These are phyloP conservation scores for Xylaria sp. DNA, from an alignment of 2,329 filamentous ascomycete genomes.

Conservation along the genomic window DNA sequence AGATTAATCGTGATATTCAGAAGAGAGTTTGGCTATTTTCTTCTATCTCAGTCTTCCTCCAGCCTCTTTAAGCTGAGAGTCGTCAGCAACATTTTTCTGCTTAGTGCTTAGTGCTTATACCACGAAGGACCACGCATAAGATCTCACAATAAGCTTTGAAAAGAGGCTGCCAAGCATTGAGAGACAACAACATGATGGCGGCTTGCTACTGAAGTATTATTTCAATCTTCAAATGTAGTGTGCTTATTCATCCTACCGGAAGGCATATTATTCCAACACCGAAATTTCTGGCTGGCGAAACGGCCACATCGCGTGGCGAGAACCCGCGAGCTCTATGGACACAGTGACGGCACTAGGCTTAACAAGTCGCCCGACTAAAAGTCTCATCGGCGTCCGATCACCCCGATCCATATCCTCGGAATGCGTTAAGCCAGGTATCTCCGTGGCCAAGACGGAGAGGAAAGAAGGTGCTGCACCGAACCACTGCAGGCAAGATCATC, in stretches of 20 bases:
- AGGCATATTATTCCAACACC: not conserved
- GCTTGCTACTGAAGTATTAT: not conserved
- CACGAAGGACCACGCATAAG: not conserved
- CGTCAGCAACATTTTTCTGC: not conserved
- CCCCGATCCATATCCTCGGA: not conserved
- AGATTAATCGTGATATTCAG: too few species aligned
- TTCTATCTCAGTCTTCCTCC: not conserved
- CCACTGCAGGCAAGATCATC: not conserved
- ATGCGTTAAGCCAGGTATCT: not conserved
- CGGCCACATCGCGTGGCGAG: not conserved
- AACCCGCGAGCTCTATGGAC: not conserved
- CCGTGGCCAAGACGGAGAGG: not conserved
- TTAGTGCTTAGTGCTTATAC: not conserved
- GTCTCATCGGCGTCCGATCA: not conserved
- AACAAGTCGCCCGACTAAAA: not conserved
- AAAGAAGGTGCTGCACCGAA: not conserved
- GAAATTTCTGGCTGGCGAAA: not conserved
- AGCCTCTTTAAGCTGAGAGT: not conserved
- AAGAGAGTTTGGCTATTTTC: too few species aligned
- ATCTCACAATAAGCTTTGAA: not conserved
- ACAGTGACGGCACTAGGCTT: not conserved
- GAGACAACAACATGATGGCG: not conserved
- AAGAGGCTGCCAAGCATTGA: not conserved
- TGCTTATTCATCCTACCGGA: not conserved
- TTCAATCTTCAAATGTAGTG: not conserved